These are phyloP conservation scores for Thecaphora thlaspeos DNA, from an alignment of 1,284 basidiomycete genomes.

Conservation along the genomic window DNA sequence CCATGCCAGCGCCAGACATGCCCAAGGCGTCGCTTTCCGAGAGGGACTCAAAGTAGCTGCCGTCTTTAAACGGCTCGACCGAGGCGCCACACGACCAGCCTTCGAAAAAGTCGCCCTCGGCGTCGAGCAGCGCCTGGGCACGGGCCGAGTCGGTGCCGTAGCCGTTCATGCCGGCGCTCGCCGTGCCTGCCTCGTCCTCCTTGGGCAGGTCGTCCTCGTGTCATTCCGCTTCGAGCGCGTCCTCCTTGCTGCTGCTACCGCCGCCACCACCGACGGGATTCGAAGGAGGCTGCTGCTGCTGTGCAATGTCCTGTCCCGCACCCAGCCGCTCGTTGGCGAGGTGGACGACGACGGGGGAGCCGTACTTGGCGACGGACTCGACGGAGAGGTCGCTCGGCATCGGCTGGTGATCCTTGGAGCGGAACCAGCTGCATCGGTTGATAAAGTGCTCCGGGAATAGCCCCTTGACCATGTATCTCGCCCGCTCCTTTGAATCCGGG, in stretches of 20 bases:
- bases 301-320: background rate
- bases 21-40: too few species aligned
- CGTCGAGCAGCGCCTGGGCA: slow-evolving; percentile 16
- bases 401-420: slow-evolving; percentile 18
- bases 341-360: slow-evolving; percentile 18
- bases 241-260: too few species aligned
- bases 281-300: too few species aligned
- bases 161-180: slow-evolving; percentile 3
- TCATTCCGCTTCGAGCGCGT: slow-evolving; percentile 7
- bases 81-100: slow-evolving; percentile 35
- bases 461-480: slow-evolving; percentile 27
- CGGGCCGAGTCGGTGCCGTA: slow-evolving; percentile 17
- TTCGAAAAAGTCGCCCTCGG: slow-evolving; percentile 26
- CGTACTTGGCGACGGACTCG: slow-evolving; percentile 19
- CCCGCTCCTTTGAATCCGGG: slow-evolving; percentile 12
- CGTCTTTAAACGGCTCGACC: slow-evolving; percentile 25
- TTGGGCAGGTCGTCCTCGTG: slow-evolving; percentile 12
- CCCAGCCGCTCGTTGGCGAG: slow-evolving; percentile 12
- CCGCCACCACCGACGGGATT: too few species aligned
- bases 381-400: slow-evolving; percentile 22
- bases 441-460: slow-evolving; percentile 26
- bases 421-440: slow-evolving; percentile 20
- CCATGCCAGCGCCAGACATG: too few species aligned
- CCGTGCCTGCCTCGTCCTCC: background rate
- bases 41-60: slow-evolving; percentile 16